Evolutionary conservation across 176 grass and related monocot species (phyloP).

Genomic region (Dendrocalamus sinicus): DNA sequence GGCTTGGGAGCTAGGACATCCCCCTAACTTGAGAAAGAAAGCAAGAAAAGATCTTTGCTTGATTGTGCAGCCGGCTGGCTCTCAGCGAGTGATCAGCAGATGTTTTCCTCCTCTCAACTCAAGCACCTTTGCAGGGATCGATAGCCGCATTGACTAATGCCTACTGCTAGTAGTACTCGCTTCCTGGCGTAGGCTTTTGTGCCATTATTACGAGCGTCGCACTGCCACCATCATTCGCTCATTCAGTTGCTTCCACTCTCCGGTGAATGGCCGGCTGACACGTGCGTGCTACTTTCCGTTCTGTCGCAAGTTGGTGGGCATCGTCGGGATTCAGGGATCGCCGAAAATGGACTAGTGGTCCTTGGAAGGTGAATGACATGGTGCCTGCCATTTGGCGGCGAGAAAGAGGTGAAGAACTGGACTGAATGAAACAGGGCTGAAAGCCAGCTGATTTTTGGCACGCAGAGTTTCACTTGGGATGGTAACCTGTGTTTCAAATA

Average conservation of each 20-base stretch:
- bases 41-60: background rate
- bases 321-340: background rate
- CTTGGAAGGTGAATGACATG: background rate
- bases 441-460: background rate
- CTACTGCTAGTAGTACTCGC: background rate
- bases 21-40: background rate
- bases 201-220: background rate
- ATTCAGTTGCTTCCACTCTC: background rate
- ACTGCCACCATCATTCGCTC: slow-evolving; percentile 17
- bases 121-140: slow-evolving; percentile 13
- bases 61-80: background rate
- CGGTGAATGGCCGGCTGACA: slow-evolving; percentile 4
- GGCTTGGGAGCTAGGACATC: background rate
- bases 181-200: background rate
- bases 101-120: background rate
- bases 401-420: too few relatives aligned
- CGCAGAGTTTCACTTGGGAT: background rate
- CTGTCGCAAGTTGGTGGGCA: background rate
- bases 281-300: background rate
- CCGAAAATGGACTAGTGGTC: background rate
- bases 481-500: background rate
- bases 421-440: background rate
- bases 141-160: background rate
- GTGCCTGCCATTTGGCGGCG: slow-evolving; percentile 9
- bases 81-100: background rate